Percentiles rank a stretch among this genome's conserved stretches.
These are phyloP conservation scores for Magnolia sinica DNA, from an alignment of 164 flowering plant genomes.

Conservation along the genomic window DNA sequence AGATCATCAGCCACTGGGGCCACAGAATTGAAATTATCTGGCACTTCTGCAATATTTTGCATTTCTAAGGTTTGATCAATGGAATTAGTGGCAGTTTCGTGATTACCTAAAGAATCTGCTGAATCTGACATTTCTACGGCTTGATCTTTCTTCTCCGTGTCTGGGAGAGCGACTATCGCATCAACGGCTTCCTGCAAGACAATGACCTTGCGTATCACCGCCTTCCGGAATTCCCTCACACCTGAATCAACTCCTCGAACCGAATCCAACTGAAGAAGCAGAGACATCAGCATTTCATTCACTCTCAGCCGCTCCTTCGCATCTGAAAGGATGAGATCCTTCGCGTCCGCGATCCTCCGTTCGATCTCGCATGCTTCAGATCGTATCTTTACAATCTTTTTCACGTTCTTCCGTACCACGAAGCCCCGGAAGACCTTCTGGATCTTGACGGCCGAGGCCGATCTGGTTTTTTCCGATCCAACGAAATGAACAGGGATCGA, in stretches of 20 bases:
- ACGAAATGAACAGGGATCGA: conserved; percentile 50
- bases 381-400: conserved; percentile 36
- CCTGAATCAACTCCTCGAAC: conserved; percentile 56
- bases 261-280: conserved; percentile 62
- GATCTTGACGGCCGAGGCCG: conserved; percentile 46
- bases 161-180: conserved; percentile 15
- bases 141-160: conserved; percentile 2
- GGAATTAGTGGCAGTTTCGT: neutral
- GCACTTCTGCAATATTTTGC: neutral
- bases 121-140: neutral
- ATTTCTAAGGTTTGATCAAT: neutral
- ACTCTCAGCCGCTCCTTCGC: conserved; percentile 50
- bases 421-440: conserved; percentile 69
- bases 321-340: conserved; percentile 41
- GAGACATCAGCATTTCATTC: conserved; percentile 57
- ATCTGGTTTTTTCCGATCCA: conserved; percentile 22
- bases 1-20: neutral
- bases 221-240: conserved; percentile 57
- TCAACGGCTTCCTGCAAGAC: conserved; percentile 63
- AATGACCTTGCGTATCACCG: conserved; percentile 52
- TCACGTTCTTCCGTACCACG: conserved; percentile 51
- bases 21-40: neutral
- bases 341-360: conserved; percentile 27
- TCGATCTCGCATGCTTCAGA: conserved; percentile 49
- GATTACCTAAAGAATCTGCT: neutral